A percentile compares a stretch with the other conserved stretches of the same genome.
phyloP scores from a whole-genome alignment of 352 stramenopile species.

The Hyaloperonospora arabidopsidis region DNA sequence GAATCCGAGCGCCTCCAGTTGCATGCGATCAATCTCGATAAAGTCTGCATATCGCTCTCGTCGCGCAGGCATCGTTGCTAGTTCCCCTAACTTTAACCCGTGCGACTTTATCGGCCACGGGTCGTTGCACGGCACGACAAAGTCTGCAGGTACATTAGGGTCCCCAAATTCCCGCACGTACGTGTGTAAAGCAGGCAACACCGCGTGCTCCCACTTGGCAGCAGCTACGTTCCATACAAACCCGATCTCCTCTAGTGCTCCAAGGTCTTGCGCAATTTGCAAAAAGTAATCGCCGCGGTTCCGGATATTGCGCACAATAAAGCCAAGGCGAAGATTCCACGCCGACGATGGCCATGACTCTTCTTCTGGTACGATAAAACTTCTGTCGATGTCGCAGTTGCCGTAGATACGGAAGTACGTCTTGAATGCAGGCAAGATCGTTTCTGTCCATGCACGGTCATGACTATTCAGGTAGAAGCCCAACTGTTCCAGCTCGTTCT shows the following conservation, averaged over 20 bases:
- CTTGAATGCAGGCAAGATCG: conserved; percentile 41
- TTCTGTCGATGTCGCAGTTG: conserved; percentile 31
- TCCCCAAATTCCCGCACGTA: conserved; percentile 38
- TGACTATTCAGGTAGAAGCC: conserved; percentile 44
- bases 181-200: conserved; percentile 39
- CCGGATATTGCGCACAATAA: conserved; percentile 50
- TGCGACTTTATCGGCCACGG: conserved; percentile 36
- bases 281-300: conserved; percentile 37
- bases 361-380: conserved; percentile 37
- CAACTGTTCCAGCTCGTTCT: conserved; percentile 31
- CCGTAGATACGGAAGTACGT: conserved; percentile 34
- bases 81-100: conserved; percentile 31
- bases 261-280: conserved; percentile 41
- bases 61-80: conserved; percentile 20
- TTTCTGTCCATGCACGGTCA: conserved; percentile 45
- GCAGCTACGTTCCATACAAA: conserved; percentile 50
- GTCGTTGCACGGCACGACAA: conserved; percentile 37
- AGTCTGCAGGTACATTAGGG: conserved; percentile 28
- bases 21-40: conserved; percentile 43
- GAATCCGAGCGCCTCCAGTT: conserved; percentile 42
- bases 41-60: conserved; percentile 34
- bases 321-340: conserved; percentile 40
- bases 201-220: conserved; percentile 34
- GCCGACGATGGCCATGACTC: conserved; percentile 28
- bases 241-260: conserved; percentile 38